A percentile compares a stretch with the other conserved stretches of the same genome.
phyloP scores from a whole-genome alignment of 2,329 filamentous ascomycete genomes.

The Hypoxylon sp. region DNA sequence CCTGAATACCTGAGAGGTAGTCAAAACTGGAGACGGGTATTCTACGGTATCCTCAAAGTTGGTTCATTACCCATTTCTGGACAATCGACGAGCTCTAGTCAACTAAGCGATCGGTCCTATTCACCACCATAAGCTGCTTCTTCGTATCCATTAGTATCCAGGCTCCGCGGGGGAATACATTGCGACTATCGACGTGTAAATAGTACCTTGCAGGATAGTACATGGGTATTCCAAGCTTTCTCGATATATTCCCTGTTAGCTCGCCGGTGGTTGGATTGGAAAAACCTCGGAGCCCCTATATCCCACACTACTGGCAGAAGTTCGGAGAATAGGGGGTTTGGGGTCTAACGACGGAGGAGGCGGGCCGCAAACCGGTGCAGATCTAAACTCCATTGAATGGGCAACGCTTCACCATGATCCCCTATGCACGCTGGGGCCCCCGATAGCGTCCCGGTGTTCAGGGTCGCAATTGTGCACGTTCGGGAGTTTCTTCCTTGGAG shows the following conservation, averaged over 20 bases:
- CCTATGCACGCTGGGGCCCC: conserved; percentile 14
- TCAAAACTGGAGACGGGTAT: not conserved
- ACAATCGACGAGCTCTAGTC: not conserved
- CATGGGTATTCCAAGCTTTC: conserved; percentile 8
- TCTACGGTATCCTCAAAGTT: not conserved
- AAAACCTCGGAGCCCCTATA: conserved; percentile 39
- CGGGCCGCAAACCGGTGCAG: conserved; percentile 42
- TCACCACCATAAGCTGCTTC: not conserved
- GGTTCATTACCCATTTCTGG: not conserved
- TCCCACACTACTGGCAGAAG: conserved; percentile 40
- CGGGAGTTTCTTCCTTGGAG: conserved; percentile 14
- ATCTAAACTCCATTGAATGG: conserved; percentile 37
- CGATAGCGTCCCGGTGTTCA: conserved; percentile 37
- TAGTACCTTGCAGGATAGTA: conserved; percentile 14
- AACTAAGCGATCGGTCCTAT: conserved; percentile 11
- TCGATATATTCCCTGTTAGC: not conserved
- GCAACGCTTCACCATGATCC: conserved; percentile 21
- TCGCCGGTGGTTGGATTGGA: conserved; percentile 35
- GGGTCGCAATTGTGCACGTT: conserved; percentile 38
- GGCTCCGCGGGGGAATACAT: too few species aligned
- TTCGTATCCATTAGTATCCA: not conserved
- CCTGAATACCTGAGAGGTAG: not conserved
- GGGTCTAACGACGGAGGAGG: conserved; percentile 8
- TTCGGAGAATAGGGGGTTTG: conserved; percentile 25
- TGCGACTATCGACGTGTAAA: not conserved